Conservation (phyloP, 495 filamentous ascomycete genomes). For the Tuber indicum region DNA sequence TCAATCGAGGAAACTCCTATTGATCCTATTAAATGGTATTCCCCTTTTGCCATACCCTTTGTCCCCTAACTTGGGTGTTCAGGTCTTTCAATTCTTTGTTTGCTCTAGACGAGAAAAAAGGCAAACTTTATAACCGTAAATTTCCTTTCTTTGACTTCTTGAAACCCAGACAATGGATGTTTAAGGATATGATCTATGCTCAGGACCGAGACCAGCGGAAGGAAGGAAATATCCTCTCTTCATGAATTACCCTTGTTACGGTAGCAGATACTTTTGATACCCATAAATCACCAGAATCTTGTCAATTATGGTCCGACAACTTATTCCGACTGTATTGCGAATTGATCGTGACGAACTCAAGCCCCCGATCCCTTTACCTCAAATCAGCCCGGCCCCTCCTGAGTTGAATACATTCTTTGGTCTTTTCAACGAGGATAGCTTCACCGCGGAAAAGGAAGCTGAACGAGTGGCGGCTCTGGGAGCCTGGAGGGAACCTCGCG, state of each 20-base stretch:
- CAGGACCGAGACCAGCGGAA: neutral
- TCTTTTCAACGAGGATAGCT: neutral
- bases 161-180: neutral
- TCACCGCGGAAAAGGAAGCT: neutral
- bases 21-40: neutral
- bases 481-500: neutral
- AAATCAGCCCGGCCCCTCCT: neutral
- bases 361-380: neutral
- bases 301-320: neutral
- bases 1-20: too few relatives aligned
- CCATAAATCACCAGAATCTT: neutral
- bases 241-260: neutral
- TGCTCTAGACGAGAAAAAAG: neutral
- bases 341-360: neutral
- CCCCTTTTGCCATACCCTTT: neutral
- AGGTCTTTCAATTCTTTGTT: neutral
- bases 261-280: neutral
- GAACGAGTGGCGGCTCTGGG: neutral
- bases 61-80: neutral
- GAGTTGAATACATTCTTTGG: neutral
- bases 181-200: slow-evolving; percentile 1
- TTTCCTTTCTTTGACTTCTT: neutral
- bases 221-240: neutral
- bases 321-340: neutral
- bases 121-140: neutral